Conservation (phyloP, 805 yeast genomes). For the Starmerella tilneyi region DNA sequence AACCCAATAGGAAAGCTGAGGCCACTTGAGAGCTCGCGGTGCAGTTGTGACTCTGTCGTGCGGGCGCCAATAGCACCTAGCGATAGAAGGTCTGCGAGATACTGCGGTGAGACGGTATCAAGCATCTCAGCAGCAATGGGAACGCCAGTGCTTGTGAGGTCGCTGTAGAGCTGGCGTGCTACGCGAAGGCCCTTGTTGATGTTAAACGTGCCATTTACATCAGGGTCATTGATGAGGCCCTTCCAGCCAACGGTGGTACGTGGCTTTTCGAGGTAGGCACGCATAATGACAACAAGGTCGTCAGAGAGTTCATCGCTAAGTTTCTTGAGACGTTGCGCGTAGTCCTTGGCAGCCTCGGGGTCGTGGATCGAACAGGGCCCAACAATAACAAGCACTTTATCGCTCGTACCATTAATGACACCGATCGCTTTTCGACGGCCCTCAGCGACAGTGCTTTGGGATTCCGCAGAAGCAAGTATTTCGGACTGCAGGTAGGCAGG, state of each 20-base stretch:
- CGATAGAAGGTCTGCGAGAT: constrained; percentile 76
- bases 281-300: constrained; percentile 81
- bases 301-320: constrained; percentile 59
- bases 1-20: constrained; percentile 97
- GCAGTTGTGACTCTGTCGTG: constrained; percentile 96
- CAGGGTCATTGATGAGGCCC: constrained; percentile 95
- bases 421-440: constrained; percentile 74
- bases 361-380: constrained; percentile 98
- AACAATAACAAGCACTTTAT: constrained; percentile 74
- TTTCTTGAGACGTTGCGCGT: constrained; percentile 58
- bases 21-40: constrained; percentile 95
- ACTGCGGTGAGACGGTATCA: constrained; percentile 96
- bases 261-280: constrained; percentile 97
- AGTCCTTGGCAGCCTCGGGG: constrained; percentile 77
- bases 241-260: constrained; percentile 99
- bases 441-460: constrained; percentile 53
- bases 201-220: constrained; percentile 80
- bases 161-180: constrained; percentile 73
- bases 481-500: constrained; percentile 87
- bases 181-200: constrained; percentile 89
- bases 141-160: constrained; percentile 64
- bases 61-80: constrained; percentile 99
- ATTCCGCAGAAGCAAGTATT: constrained; percentile 49
- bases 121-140: constrained; percentile 98
- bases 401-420: constrained; percentile 65